Percentiles rank a stretch among this genome's conserved stretches.
These are phyloP conservation scores for Puya raimondii DNA, from an alignment of 176 grass and related monocot species.

Conservation along the genomic window DNA sequence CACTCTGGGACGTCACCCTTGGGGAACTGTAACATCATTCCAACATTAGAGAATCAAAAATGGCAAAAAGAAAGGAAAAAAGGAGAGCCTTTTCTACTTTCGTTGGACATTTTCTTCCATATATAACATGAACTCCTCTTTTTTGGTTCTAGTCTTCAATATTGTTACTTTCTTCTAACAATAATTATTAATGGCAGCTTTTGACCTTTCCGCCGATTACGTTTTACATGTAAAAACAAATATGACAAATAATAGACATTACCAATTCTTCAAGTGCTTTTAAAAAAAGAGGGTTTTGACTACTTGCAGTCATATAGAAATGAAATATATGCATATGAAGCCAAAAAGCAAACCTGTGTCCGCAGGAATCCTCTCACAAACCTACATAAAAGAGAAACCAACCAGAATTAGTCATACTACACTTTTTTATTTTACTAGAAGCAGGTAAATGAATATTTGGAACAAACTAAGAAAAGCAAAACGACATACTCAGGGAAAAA, in stretches of 20 bases:
- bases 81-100: no score
- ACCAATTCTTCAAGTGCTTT: no score
- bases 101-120: not conserved
- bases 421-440: conserved; percentile 1
- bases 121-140: not conserved
- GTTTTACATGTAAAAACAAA: no score
- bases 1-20: conserved; percentile 79
- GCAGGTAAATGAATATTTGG: not conserved
- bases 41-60: not conserved
- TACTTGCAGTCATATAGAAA: no score
- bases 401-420: not conserved
- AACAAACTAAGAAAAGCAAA: not conserved
- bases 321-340: not conserved
- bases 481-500: conserved; percentile 69
- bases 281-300: no score
- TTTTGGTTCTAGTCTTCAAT: no score
- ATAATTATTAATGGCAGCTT: no score
- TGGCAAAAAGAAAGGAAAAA: not conserved
- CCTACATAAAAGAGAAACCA: conserved; percentile 27
- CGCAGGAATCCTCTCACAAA: conserved; percentile 75
- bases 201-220: no score
- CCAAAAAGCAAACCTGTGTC: conserved; percentile 48
- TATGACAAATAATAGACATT: no score
- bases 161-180: no score
- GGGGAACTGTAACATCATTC: conserved; percentile 47